Evolutionary conservation across 139 green algal species (phyloP), one percentile per base, ranked within the genome.

Genomic region (Haematococcus lacustris): DNA sequence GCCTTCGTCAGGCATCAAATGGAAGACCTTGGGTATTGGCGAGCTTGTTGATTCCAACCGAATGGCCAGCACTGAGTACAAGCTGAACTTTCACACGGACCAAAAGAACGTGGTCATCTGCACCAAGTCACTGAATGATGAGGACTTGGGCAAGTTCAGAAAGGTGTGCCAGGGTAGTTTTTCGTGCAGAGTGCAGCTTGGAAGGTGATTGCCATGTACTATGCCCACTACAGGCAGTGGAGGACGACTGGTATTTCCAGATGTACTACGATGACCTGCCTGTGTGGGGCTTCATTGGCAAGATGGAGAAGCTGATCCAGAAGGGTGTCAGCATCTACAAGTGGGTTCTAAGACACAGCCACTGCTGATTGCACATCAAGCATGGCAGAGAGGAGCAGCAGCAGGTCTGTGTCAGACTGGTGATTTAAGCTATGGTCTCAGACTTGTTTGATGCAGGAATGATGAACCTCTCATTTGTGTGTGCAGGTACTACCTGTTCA

Each of bases 231-330:
- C 82, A 89, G 84, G 81, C 81, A 30, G 78, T 87, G 32, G 35
- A 59, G n/a, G 79, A 88, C 23, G 85, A 88, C 67, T 90, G 83
- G 83, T 88, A 90, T 60, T 88, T 85, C 66, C 90, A 95, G 79
- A 92, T 97, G 86, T 92, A 92, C 71, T 93, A 90, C 60, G 91
- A 97, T 73, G 89, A 97, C 70, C 84, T 99, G 67, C 95, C 95
- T 3, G 91, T 98, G 32, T 98, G 93, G 93, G 94, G 91, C 26
- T 96, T 96, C 80, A 88, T 97, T 32, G 92, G 79, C 51, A 81
- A 86, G 73, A 81, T 89, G 68, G 84, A 91, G 68, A 87, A 87
- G 76, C 78, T 84, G 34, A 80, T 86, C n/a, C 71, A n/a, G n/a
- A n/a, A n/a, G n/a, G n/a, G n/a, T n/a, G n/a, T n/a, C n/a, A n/a